Percentiles rank a stretch among this genome's conserved stretches.
Conservation (phyloP, 257 asterid genomes). For the Paulownia fortunei region DNA sequence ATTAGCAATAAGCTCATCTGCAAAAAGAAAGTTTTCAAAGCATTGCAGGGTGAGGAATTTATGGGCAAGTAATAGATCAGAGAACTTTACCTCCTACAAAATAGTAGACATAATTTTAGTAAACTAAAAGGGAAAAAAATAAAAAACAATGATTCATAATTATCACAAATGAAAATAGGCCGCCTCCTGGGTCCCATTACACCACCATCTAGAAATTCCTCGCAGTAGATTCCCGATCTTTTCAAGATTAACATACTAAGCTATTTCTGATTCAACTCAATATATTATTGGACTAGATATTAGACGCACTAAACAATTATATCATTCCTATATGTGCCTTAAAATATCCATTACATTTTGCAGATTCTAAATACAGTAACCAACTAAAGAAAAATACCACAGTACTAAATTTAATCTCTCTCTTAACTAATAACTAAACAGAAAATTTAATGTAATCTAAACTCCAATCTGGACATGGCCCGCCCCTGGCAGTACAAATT, state of each 20-base stretch:
- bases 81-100: neutral
- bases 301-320: neutral
- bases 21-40: neutral
- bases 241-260: neutral
- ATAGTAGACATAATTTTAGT: neutral
- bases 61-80: neutral
- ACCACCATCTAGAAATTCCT: neutral
- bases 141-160: too few species aligned
- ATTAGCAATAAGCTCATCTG: constrained; percentile 91
- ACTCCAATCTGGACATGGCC: neutral
- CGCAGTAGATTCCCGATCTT: neutral
- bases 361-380: neutral
- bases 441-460: neutral
- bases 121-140: too few species aligned
- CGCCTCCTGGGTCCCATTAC: neutral
- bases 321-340: neutral
- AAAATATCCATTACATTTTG: neutral
- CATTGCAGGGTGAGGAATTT: neutral
- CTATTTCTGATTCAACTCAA: neutral
- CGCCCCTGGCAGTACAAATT: neutral
- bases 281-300: neutral
- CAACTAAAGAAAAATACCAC: neutral
- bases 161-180: too few species aligned
- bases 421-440: neutral
- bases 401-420: neutral